Conservation (phyloP, 2,329 filamentous ascomycete species). For the Fusarium subglutinans region DNA sequence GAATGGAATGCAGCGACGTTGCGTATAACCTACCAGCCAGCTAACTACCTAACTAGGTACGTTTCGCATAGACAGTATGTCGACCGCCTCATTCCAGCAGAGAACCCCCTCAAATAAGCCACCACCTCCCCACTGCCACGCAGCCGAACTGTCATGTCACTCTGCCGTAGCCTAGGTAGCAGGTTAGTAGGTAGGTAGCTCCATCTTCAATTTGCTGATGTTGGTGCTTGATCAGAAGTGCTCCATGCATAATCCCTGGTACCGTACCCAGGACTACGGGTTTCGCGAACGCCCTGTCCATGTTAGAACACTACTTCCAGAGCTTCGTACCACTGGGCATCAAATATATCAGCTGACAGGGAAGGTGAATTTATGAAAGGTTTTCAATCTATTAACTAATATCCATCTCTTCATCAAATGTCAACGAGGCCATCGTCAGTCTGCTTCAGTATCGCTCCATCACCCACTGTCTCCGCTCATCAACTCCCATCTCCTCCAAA, state of each 20-base stretch:
- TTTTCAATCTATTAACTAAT: background rate
- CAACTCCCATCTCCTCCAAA: constrained; percentile 54
- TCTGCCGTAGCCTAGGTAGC: constrained; percentile 1
- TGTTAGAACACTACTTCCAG: background rate
- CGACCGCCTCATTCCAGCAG: constrained; percentile 19
- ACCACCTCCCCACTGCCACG: background rate
- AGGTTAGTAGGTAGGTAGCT: background rate
- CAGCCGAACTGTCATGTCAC: constrained; percentile 10
- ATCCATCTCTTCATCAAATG: background rate
- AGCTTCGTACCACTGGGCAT: background rate
- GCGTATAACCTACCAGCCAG: background rate
- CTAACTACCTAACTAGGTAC: background rate
- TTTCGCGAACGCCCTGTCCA: constrained; percentile 10
- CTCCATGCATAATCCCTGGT: constrained; percentile 9
- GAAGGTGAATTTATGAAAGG: background rate
- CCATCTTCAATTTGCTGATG: background rate
- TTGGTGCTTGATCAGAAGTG: background rate
- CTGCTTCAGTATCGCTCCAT: constrained; percentile 66
- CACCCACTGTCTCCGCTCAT: constrained; percentile 65
- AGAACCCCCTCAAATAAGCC: background rate
- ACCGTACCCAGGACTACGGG: background rate
- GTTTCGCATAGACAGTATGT: background rate
- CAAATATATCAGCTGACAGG: constrained; percentile 10
- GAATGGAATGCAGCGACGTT: constrained; percentile 19
- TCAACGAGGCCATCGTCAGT: background rate